Evolutionary conservation across 2,329 filamentous ascomycete species (phyloP), one percentile per base, ranked within the genome.

Genomic region (Alternaria metachromatica): DNA sequence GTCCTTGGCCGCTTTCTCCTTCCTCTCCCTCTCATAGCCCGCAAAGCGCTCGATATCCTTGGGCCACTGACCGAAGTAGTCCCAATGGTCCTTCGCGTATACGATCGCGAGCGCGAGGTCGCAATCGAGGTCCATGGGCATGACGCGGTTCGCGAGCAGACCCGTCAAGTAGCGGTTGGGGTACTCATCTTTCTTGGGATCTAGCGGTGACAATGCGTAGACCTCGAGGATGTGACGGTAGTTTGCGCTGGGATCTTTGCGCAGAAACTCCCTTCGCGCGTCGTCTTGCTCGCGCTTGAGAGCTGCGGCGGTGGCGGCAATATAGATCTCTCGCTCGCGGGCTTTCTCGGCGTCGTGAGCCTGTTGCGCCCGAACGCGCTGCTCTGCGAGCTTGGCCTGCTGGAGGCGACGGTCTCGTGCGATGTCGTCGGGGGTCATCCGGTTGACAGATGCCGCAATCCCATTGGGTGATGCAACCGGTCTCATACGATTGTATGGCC

Each of bases 1-100:
- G 2, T 30, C 20, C 25, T 30, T 43, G 0, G 20, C 37, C n/a
- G 37, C 33, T 11, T 44, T 28, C 1, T 26, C 46, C 28, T 6
- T 53, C 43, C 55, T 58, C 12, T 48, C 21, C 15, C 48, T 49
- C 28, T 58, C 53, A 53, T 45, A 46, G 8, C 43, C 30, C 2
- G 46, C 51, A 21, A 37, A 56, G 13, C 28, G 43, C 13, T 12
- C 30, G 7, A 59, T 21, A 10, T 60, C 58, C 15, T 28, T 50
- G 2, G 48, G 58, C 30, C 43, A 68, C 46, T 59, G 55, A 10
- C 54, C 46, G 12, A 43, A 69, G 4, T 20, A 23, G 2, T 68
- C 53, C 66, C 70, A 72, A 15, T 67, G 20, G 2, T 58, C 46
- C 43, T 68, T 71, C 0, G 68, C 68, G 4, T 61, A 68, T 5